Evolutionary conservation across 768 basidiomycete genomes (phyloP).

Genomic region (Heimioporus sp.): DNA sequence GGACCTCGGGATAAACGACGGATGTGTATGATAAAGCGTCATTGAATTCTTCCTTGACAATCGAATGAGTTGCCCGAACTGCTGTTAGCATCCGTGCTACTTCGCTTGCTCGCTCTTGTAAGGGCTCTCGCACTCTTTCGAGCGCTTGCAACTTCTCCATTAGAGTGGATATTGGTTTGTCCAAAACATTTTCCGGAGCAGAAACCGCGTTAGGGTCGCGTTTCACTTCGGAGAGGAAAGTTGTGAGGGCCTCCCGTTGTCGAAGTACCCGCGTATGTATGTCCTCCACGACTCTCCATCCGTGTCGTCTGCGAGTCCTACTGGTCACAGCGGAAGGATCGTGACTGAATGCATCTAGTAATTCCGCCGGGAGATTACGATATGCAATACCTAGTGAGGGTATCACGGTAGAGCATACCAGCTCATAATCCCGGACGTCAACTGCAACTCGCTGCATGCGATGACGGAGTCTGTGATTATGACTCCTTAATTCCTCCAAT

Average conservation of each 20-base stretch:
- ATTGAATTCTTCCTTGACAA: conserved; percentile 66
- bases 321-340: conserved; percentile 78
- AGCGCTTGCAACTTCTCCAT: conserved; percentile 48
- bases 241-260: conserved; percentile 54
- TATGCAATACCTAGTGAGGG: conserved; percentile 47
- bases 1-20: conserved; percentile 76
- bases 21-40: conserved; percentile 64
- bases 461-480: conserved; percentile 69
- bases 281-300: conserved; percentile 78
- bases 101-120: conserved; percentile 46
- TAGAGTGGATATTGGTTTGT: conserved; percentile 52
- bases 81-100: conserved; percentile 47
- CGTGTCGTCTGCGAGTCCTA: conserved; percentile 53
- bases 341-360: conserved; percentile 72
- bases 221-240: conserved; percentile 38
- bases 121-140: conserved; percentile 43
- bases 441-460: conserved; percentile 63
- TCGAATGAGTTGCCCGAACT: conserved; percentile 54
- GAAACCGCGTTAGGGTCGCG: conserved; percentile 1
- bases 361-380: conserved; percentile 55
- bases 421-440: conserved; percentile 64
- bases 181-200: conserved; percentile 43
- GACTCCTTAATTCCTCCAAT: conserved; percentile 53
- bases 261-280: conserved; percentile 60
- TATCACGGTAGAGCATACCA: conserved; percentile 51